Percentiles rank a stretch among this genome's conserved stretches.
phyloP scores from a whole-genome alignment of 805 yeast genomes.

The Gaillardinia entomophila region DNA sequence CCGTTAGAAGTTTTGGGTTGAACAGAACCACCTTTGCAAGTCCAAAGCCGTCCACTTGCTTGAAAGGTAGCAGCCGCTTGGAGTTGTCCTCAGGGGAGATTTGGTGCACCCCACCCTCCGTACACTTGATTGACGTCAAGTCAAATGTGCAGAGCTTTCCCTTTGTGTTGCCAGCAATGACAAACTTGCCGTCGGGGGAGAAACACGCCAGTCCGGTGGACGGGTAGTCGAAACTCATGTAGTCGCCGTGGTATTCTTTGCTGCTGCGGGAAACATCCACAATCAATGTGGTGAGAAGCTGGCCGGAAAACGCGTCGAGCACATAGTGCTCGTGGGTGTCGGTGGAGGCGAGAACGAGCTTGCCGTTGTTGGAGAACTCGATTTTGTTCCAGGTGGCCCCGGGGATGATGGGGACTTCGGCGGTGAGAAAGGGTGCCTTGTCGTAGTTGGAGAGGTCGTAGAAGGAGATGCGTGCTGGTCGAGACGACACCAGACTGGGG shows the following conservation, averaged over 20 bases:
- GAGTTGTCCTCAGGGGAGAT: conserved; percentile 14
- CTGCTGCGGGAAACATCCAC: conserved; percentile 1
- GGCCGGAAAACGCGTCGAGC: conserved; percentile 66
- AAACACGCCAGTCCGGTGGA: conserved; percentile 28
- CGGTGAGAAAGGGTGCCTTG: conserved; percentile 45
- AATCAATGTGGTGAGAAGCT: conserved; percentile 26
- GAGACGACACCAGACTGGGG: conserved; percentile 16
- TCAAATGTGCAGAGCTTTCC: conserved; percentile 25
- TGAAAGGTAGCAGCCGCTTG: conserved; percentile 14
- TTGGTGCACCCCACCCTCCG: conserved; percentile 13
- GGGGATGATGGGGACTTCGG: conserved; percentile 11
- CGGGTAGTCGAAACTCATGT: conserved; percentile 27
- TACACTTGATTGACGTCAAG: conserved; percentile 15
- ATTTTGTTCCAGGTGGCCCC: conserved; percentile 50
- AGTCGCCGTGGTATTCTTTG: conserved; percentile 5
- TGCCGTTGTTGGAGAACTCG: conserved; percentile 78
- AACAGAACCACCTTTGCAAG: conserved; percentile 48
- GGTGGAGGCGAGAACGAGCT: conserved; percentile 52
- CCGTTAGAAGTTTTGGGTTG: conserved; percentile 54
- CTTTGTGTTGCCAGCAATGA: conserved; percentile 24
- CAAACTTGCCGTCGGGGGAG: conserved; percentile 36
- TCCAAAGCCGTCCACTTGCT: conserved; percentile 17
- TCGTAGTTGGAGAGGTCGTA: conserved; percentile 59
- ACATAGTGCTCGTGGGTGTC: conserved; percentile 51
- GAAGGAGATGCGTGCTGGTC: conserved; percentile 33